Conservation (phyloP, 495 filamentous ascomycete genomes). For the Aspergillus carlsbadensis region DNA sequence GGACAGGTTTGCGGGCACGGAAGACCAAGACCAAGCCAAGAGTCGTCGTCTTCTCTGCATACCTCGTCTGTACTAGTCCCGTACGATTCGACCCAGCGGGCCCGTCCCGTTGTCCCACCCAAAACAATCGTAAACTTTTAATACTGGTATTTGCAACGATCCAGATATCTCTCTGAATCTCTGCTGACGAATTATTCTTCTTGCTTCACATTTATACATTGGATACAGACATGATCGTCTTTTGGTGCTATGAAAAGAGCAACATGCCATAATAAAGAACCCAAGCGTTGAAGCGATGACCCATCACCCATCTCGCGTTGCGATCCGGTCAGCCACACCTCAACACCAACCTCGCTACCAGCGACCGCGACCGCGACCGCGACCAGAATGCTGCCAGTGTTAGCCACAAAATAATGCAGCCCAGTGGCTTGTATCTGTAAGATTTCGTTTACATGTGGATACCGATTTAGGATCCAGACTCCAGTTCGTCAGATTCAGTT, state of each 20-base stretch:
- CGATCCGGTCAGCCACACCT: too few species aligned
- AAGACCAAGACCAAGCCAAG: constrained; percentile 1
- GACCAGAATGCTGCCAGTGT: neutral
- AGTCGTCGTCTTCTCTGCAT: constrained; percentile 9
- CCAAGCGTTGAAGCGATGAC: too few species aligned
- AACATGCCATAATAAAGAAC: too few species aligned
- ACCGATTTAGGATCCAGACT: too few species aligned
- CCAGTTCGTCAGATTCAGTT: too few species aligned
- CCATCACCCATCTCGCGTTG: too few species aligned
- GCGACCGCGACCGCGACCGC: neutral
- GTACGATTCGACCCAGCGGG: constrained; percentile 12
- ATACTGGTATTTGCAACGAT: neutral
- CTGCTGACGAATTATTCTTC: too few species aligned
- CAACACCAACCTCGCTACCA: too few species aligned
- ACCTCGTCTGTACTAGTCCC: constrained; percentile 8
- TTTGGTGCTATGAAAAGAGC: too few species aligned
- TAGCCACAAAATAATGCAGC: neutral
- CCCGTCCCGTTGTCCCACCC: constrained; percentile 19
- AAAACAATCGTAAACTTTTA: neutral
- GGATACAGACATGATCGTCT: too few species aligned
- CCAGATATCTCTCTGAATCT: neutral
- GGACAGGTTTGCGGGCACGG: constrained; percentile 3
- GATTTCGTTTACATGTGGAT: neutral
- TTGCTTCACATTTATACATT: too few species aligned
- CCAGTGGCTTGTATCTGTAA: neutral